Base-by-base conservation (phyloP, 1,284 basidiomycete genomes). In the Trichosporon sp. region DNA sequence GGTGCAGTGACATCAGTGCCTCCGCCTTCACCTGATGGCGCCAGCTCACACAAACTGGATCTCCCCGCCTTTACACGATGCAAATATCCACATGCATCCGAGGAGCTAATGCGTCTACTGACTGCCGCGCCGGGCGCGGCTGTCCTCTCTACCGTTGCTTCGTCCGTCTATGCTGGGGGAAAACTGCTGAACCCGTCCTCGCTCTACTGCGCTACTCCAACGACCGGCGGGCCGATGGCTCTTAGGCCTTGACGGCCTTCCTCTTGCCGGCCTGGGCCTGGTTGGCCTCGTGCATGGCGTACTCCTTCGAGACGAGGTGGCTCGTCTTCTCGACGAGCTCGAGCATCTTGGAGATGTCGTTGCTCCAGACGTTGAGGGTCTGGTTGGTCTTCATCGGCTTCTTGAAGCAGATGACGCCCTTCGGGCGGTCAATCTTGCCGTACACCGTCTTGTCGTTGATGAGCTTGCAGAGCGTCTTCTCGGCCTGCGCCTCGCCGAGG, bases 361-460 rank as follows among this genome's bases (percentile, higher is more conserved):
- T 91, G 81, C 92, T 95, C 97, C 97, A 99, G 71, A 91, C 91
- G 78, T 99, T 99, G 87, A 99, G 90, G 6, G 93, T 90, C 78
- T 95, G 92, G 79, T 96, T 94, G 1, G 91, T 88, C 72, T 71
- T 75, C 87, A 90, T 79, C 86, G 89, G 90, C 76, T 86, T 88
- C 75, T 88, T 88, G 86, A 99, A 99, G 77, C 87, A 91, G 68
- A 99, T 89, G 68, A 98, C 87, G 0, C 94, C 95, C 0, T 90
- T 87, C 38, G 95, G 95, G 64, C 97, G 88, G 83, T 91, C 95
- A 74, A 96, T 92, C 67, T 94, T 90, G 27, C 97, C 97, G 87
- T 91, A 97, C 53, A 98, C 89, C 25, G 92, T 93, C 73, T 91
- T 93, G 58, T 91, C 91, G 32, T 93, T 92, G 9, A 99, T 97